These are phyloP conservation scores for Megacollybia marginata DNA, from an alignment of 768 basidiomycete species.

Conservation along the genomic window DNA sequence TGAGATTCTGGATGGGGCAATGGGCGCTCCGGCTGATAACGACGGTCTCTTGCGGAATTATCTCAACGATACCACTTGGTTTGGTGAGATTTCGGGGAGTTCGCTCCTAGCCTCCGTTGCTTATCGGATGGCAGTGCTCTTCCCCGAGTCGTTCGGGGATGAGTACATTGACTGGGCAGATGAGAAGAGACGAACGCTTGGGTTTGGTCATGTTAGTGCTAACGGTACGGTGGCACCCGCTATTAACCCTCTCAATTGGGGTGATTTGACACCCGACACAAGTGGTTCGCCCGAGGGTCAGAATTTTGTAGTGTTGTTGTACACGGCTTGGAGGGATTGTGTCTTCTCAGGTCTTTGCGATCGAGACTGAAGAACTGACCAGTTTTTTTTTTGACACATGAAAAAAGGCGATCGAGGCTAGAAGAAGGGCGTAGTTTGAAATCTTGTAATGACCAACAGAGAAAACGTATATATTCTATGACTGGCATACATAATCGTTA, in stretches of 20 bases:
- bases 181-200: constrained; percentile 15
- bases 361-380: too few species aligned
- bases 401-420: too few species aligned
- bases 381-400: too few species aligned
- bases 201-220: constrained; percentile 17
- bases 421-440: too few species aligned
- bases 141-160: constrained; percentile 9
- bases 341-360: constrained; percentile 4
- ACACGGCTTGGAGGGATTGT: constrained; percentile 36
- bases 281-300: constrained; percentile 34
- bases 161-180: constrained; percentile 32
- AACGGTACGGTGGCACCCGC: constrained; percentile 27
- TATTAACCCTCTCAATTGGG: constrained; percentile 33
- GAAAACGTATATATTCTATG: too few species aligned
- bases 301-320: constrained; percentile 32
- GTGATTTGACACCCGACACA: constrained; percentile 24
- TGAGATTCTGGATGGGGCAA: constrained; percentile 39
- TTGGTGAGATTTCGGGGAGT: constrained; percentile 38
- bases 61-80: constrained; percentile 27
- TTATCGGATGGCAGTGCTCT: constrained; percentile 27
- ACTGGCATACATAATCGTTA: too few species aligned
- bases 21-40: constrained; percentile 18
- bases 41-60: constrained; percentile 35
- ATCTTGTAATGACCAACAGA: too few species aligned
- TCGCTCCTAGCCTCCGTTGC: constrained; percentile 29